Percentiles rank a stretch among this genome's conserved stretches.
Evolutionary conservation across 257 asterid species (phyloP).

Genomic region (Schizonepeta tenuifolia): DNA sequence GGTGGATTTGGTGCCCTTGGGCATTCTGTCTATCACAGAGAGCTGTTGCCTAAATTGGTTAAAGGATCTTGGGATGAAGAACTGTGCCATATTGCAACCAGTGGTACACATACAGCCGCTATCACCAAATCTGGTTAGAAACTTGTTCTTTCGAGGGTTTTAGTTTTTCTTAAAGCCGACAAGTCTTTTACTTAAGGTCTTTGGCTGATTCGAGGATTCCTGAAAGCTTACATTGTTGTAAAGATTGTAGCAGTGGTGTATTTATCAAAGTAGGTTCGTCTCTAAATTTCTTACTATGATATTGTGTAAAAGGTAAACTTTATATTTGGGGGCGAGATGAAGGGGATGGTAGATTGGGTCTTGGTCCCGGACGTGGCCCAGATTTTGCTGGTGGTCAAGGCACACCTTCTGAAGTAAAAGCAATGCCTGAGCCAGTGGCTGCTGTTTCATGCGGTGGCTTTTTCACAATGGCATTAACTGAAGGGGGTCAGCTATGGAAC

Average conservation of each 20-base stretch:
- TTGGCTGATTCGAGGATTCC: constrained; percentile 6
- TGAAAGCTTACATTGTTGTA: neutral
- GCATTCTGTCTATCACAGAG: constrained; percentile 85
- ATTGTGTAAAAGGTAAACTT: constrained; percentile 65
- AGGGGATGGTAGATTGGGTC: constrained; percentile 98
- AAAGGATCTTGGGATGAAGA: constrained; percentile 79
- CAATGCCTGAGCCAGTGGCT: constrained; percentile 69
- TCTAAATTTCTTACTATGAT: constrained; percentile 25
- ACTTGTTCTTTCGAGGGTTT: neutral
- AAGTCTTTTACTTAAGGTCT: neutral
- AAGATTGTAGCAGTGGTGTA: constrained; percentile 20
- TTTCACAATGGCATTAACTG: constrained; percentile 90
- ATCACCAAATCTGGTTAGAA: constrained; percentile 72
- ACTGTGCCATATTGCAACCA: constrained; percentile 75
- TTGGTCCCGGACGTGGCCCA: constrained; percentile 96
- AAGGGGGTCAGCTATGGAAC: constrained; percentile 91
- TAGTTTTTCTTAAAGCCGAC: neutral
- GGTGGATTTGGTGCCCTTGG: constrained; percentile 99
- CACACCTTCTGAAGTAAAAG: constrained; percentile 78
- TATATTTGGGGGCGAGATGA: constrained; percentile 98
- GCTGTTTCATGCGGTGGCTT: constrained; percentile 98
- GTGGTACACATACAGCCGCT: constrained; percentile 96
- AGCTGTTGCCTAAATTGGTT: constrained; percentile 79
- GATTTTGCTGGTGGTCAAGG: constrained; percentile 89
- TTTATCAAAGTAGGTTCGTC: constrained; percentile 34